Conservation (phyloP, 768 basidiomycete species). For the Phaeotremella fagi region DNA sequence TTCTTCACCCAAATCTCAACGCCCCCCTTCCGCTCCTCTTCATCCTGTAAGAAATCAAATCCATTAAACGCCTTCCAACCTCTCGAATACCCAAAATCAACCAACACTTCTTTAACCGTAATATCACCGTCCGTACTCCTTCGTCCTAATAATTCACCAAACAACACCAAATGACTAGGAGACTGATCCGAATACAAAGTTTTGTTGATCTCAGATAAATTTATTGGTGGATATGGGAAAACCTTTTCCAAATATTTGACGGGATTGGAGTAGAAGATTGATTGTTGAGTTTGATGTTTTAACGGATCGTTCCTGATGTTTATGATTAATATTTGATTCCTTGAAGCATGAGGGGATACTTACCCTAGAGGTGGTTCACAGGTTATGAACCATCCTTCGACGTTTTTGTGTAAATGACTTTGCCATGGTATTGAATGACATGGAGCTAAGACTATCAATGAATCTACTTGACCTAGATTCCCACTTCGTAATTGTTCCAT, state of each 20-base stretch:
- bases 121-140: slow-evolving; percentile 12
- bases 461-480: slow-evolving; percentile 49
- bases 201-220: slow-evolving; percentile 17
- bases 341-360: slow-evolving; percentile 40
- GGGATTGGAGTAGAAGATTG: slow-evolving; percentile 73
- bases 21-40: slow-evolving; percentile 63
- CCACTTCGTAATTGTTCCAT: slow-evolving; percentile 58
- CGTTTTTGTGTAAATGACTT: slow-evolving; percentile 70
- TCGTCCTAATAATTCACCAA: slow-evolving; percentile 63
- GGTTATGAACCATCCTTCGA: slow-evolving; percentile 77
- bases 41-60: slow-evolving; percentile 61
- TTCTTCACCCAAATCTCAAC: slow-evolving; percentile 60
- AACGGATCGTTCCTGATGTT: slow-evolving; percentile 55
- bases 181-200: slow-evolving; percentile 63
- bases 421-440: slow-evolving; percentile 96
- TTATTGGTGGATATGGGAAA: slow-evolving; percentile 58
- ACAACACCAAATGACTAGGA: slow-evolving; percentile 77
- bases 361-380: slow-evolving; percentile 90
- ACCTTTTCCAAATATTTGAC: slow-evolving; percentile 59
- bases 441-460: slow-evolving; percentile 82
- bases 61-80: slow-evolving; percentile 62
- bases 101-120: slow-evolving; percentile 55
- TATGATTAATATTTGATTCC: slow-evolving; percentile 10
- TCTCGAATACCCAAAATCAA: slow-evolving; percentile 60
- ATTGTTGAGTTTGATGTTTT: slow-evolving; percentile 72